These are phyloP conservation scores for Saccharomycopsis crataegensis DNA, from an alignment of 1,139 yeast species.

Conservation along the genomic window DNA sequence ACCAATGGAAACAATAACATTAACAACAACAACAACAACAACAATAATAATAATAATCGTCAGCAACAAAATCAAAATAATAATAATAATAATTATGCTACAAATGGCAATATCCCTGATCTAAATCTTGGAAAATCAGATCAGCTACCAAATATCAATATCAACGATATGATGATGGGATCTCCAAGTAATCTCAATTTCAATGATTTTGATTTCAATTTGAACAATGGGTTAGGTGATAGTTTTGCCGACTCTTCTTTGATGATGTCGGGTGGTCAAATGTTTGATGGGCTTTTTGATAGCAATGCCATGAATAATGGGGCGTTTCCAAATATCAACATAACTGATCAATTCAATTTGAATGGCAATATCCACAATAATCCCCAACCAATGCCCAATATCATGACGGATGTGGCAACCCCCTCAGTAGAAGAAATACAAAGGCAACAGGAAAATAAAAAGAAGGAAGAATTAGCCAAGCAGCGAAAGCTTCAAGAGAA, in stretches of 20 bases:
- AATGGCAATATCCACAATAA: too few relatives aligned
- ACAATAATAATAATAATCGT: neutral
- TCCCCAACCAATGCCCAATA: too few relatives aligned
- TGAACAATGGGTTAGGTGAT: too few relatives aligned
- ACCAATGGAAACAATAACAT: neutral
- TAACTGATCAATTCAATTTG: too few relatives aligned
- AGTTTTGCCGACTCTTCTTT: too few relatives aligned
- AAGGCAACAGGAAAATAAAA: neutral
- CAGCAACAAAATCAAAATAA: too few relatives aligned
- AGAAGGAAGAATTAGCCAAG: conserved; percentile 20
- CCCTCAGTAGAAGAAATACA: neutral
- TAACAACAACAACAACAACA: neutral
- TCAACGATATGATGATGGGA: too few relatives aligned
- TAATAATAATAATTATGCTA: neutral
- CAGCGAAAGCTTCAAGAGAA: conserved; percentile 11
- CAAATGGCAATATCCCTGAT: neutral
- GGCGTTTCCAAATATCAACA: too few relatives aligned
- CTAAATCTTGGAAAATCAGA: neutral
- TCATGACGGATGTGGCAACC: too few relatives aligned
- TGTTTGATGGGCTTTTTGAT: neutral
- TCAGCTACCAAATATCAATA: neutral
- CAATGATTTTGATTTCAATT: too few relatives aligned
- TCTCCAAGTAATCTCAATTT: too few relatives aligned
- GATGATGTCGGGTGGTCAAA: neutral
- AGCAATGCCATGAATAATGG: neutral